Conservation (phyloP, 345 rosid species). For the Hibiscus syriacus region DNA sequence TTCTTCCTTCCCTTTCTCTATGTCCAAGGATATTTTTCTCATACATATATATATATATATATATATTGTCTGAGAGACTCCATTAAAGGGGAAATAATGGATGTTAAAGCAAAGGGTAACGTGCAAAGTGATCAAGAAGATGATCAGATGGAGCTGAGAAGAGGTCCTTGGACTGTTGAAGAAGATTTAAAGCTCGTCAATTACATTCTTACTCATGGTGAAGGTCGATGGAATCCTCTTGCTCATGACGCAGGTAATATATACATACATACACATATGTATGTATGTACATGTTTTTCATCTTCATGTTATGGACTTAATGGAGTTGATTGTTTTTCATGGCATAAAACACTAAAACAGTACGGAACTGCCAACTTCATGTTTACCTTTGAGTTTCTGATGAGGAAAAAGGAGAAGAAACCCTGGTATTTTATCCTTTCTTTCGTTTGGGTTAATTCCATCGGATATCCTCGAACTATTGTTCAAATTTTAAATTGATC, state of each 20-base stretch:
- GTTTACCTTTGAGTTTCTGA: neutral
- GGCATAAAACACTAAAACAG: no score
- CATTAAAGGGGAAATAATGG: no score
- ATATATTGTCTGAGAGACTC: slow-evolving; percentile 14
- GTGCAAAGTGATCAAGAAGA: slow-evolving; percentile 50
- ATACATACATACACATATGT: no score
- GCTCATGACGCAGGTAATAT: slow-evolving; percentile 84
- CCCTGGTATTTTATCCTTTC: neutral
- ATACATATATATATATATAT: neutral
- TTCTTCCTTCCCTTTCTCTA: slow-evolving; percentile 25
- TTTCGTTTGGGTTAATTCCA: neutral
- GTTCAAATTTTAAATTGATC: neutral
- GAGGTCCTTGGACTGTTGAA: slow-evolving; percentile 94
- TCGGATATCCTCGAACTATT: neutral
- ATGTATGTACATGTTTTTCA: neutral
- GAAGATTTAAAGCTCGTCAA: slow-evolving; percentile 79
- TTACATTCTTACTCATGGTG: slow-evolving; percentile 75
- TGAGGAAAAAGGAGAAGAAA: neutral
- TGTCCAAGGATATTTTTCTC: slow-evolving; percentile 8
- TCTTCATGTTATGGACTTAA: neutral
- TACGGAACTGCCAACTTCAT: no score
- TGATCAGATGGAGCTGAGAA: slow-evolving; percentile 41
- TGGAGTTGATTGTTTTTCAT: neutral
- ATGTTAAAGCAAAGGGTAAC: slow-evolving; percentile 34
- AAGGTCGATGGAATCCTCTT: slow-evolving; percentile 93